phyloP scores from a whole-genome alignment of 345 rosid species.

The Moricandia moricandioides region DNA sequence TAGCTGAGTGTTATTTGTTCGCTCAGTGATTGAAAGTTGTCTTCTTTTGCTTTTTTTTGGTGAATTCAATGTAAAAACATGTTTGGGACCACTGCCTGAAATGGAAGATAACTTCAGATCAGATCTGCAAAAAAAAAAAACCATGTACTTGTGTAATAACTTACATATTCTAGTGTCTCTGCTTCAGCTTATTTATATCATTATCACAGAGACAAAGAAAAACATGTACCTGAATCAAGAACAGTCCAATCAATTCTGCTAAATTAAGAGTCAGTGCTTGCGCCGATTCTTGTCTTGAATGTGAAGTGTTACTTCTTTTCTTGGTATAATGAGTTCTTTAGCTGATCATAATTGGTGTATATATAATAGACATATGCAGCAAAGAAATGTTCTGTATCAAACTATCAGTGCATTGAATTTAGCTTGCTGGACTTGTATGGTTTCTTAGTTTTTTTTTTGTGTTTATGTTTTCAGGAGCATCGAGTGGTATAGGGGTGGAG shows the following conservation, averaged over 20 bases:
- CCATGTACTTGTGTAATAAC: background rate
- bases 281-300: background rate
- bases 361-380: background rate
- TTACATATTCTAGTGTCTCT: background rate
- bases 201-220: too few relatives aligned
- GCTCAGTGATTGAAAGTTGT: background rate
- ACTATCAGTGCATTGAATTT: background rate
- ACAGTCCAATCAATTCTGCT: background rate
- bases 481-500: conserved; percentile 65
- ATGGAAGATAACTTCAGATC: background rate
- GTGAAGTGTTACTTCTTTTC: background rate
- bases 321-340: background rate
- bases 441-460: background rate
- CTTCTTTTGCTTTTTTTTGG: background rate
- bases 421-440: background rate
- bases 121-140: background rate
- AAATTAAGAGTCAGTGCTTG: background rate
- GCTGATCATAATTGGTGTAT: background rate
- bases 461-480: conserved; percentile 46
- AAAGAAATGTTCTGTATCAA: background rate
- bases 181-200: background rate
- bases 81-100: conserved; percentile 23
- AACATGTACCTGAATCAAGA: background rate
- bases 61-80: conserved; percentile 6
- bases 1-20: too few relatives aligned